A percentile compares a stretch with the other conserved stretches of the same genome.
phyloP scores from a whole-genome alignment of 129 eudicot species.

The Helianthus tuberosus region DNA sequence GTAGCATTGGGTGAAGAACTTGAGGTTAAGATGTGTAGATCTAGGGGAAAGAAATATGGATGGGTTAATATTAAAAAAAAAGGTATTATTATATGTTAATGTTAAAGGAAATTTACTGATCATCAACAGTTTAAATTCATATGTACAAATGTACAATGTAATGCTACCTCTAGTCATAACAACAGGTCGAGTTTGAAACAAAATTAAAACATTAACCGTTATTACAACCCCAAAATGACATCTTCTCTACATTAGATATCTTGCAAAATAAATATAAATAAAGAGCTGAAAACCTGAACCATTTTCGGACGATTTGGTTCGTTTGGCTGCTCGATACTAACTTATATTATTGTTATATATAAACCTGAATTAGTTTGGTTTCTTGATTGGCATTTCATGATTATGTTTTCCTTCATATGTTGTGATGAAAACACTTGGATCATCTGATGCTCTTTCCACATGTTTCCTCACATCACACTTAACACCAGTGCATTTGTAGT shows the following conservation, averaged over 20 bases:
- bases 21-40: too few relatives aligned
- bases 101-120: too few relatives aligned
- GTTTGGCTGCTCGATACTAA: background rate
- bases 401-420: slow-evolving; percentile 84
- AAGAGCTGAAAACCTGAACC: slow-evolving; percentile 8
- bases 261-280: slow-evolving; percentile 1
- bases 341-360: slow-evolving; percentile 5
- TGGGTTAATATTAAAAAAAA: too few relatives aligned
- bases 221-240: background rate
- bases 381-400: slow-evolving; percentile 70
- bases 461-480: slow-evolving; percentile 79
- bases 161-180: too few relatives aligned
- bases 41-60: too few relatives aligned
- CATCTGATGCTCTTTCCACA: slow-evolving; percentile 81
- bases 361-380: slow-evolving; percentile 12
- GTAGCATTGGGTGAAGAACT: too few relatives aligned
- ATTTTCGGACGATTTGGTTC: background rate
- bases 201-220: background rate
- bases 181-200: too few relatives aligned
- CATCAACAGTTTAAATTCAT: too few relatives aligned
- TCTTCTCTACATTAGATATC: background rate
- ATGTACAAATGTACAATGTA: too few relatives aligned
- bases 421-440: slow-evolving; percentile 61
- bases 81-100: too few relatives aligned
- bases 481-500: slow-evolving; percentile 71